phyloP scores from a whole-genome alignment of 495 filamentous ascomycete genomes.

The Penicillium chermesinum region DNA sequence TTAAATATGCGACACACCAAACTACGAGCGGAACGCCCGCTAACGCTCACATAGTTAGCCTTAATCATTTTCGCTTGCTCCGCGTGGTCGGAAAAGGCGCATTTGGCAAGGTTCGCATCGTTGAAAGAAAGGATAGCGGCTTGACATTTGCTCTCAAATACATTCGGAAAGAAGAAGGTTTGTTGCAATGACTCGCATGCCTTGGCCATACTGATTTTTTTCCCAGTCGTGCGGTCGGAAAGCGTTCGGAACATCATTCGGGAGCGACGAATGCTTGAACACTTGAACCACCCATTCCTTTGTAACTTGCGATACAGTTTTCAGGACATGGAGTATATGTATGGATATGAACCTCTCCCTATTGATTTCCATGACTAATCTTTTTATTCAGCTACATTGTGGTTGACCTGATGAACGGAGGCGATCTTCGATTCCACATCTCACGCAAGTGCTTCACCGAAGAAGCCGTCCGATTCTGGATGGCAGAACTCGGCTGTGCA shows the following conservation, averaged over 20 bases:
- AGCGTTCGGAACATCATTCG: conserved; percentile 97
- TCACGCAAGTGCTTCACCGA: conserved; percentile 97
- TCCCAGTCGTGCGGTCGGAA: conserved; percentile 86
- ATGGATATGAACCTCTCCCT: conserved; percentile 28
- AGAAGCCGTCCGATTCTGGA: conserved; percentile 95
- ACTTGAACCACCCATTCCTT: conserved; percentile 95
- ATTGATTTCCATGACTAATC: conserved; percentile 15
- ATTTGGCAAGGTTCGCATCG: conserved; percentile 97
- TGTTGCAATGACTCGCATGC: conserved; percentile 18
- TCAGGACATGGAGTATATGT: conserved; percentile 99
- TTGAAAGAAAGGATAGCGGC: conserved; percentile 92
- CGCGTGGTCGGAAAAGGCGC: conserved; percentile 96
- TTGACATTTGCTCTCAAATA: conserved; percentile 96
- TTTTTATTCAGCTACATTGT: conserved; percentile 73
- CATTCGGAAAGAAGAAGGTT: conserved; percentile 98
- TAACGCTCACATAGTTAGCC: conserved; percentile 62
- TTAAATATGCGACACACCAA: not conserved
- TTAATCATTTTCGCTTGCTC: conserved; percentile 93
- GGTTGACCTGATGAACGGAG: conserved; percentile 97
- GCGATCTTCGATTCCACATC: conserved; percentile 95
- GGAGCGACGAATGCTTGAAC: conserved; percentile 94
- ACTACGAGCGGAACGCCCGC: not conserved
- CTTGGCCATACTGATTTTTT: not conserved
- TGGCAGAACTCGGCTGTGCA: conserved; percentile 88
- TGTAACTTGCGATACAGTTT: conserved; percentile 99